Evolutionary conservation across 2,329 filamentous ascomycete genomes (phyloP).

Genomic region (Sclerotinia spermophila): DNA sequence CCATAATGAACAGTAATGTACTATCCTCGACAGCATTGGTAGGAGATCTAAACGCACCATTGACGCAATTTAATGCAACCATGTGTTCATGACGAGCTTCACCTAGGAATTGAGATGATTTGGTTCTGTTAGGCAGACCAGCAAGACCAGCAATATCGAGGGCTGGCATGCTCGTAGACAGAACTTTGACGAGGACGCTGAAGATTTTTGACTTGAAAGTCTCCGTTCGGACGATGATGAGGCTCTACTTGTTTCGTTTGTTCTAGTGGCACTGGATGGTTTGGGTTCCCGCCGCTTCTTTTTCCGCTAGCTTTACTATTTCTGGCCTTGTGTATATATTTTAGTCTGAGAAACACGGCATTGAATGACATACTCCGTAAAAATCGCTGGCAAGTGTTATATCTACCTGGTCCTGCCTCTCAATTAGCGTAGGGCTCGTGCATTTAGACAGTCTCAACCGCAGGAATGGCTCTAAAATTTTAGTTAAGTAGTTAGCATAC

Average conservation of each 20-base stretch:
- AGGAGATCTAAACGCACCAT: slow-evolving; percentile 46
- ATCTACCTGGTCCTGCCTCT: too few species aligned
- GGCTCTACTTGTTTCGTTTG: neutral
- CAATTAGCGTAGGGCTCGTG: rapidly evolving
- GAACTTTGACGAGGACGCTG: neutral
- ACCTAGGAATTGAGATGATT: slow-evolving; percentile 41
- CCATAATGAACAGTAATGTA: slow-evolving; percentile 51
- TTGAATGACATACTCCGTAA: neutral
- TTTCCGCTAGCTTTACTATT: slow-evolving; percentile 26
- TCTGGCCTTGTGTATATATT: neutral
- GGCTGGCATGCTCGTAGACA: slow-evolving; percentile 43
- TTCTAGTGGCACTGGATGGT: neutral
- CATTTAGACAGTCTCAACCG: too few species aligned
- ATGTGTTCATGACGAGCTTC: slow-evolving; percentile 49
- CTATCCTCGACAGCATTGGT: slow-evolving; percentile 47
- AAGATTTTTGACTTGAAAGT: neutral
- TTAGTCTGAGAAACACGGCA: neutral
- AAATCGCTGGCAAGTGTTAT: neutral
- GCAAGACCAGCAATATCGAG: slow-evolving; percentile 51
- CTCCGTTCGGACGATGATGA: neutral
- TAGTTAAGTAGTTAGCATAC: neutral
- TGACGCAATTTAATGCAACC: slow-evolving; percentile 47
- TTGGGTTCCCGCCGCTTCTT: slow-evolving; percentile 19
- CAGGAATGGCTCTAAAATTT: too few species aligned
- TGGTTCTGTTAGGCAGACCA: slow-evolving; percentile 43